Percentiles rank a stretch among this genome's conserved stretches.
phyloP scores from a whole-genome alignment of 169 alveolate genomes.

The Eimeria sp. region DNA sequence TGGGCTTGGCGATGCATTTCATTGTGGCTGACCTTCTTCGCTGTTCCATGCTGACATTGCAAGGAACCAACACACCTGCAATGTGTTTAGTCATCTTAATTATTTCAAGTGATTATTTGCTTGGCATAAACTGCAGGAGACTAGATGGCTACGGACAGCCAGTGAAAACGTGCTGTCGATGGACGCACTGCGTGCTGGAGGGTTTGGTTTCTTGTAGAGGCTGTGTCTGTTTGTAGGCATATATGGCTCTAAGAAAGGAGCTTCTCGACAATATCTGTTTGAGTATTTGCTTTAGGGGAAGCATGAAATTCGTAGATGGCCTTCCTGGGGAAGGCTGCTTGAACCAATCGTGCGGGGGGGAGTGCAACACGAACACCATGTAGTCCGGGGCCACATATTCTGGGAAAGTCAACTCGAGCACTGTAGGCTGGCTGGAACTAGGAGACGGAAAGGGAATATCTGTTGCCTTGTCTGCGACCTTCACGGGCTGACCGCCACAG shows the following conservation, averaged over 20 bases:
- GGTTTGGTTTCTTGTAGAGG: conserved; percentile 23
- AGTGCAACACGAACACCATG: conserved; percentile 64
- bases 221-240: conserved; percentile 30
- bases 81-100: too few species aligned
- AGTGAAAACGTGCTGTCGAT: neutral
- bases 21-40: neutral
- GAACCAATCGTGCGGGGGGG: conserved; percentile 75
- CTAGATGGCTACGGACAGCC: neutral
- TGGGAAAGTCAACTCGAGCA: conserved; percentile 33
- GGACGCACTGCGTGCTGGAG: conserved; percentile 25
- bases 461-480: conserved; percentile 32
- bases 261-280: conserved; percentile 10
- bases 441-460: conserved; percentile 79
- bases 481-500: conserved; percentile 2
- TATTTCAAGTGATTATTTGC: neutral
- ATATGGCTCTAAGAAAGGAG: conserved; percentile 35
- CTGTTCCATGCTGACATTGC: neutral
- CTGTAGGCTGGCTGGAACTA: conserved; percentile 40
- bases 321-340: conserved; percentile 69
- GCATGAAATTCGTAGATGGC: conserved; percentile 71
- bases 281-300: conserved; percentile 42
- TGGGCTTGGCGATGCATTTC: neutral
- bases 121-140: neutral
- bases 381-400: conserved; percentile 64
- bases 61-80: neutral